phyloP scores from a whole-genome alignment of 495 filamentous ascomycete species.

The Penicillium nucicola region DNA sequence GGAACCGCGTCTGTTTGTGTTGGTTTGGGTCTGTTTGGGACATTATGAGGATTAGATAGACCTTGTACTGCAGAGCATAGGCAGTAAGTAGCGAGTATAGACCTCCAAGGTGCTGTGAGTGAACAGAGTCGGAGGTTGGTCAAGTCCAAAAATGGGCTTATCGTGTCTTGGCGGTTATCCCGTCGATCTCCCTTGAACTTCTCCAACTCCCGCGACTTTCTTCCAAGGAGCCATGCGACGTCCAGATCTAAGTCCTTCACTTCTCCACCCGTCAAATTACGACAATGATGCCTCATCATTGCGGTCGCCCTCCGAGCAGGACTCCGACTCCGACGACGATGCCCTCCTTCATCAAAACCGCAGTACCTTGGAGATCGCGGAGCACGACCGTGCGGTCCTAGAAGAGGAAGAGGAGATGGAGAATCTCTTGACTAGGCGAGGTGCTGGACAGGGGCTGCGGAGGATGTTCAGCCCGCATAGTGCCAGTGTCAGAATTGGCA shows the following conservation, averaged over 20 bases:
- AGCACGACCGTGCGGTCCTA: slow-evolving; percentile 72
- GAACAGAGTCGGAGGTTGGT: too few species aligned
- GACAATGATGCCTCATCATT: slow-evolving; percentile 67
- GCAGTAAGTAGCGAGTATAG: too few species aligned
- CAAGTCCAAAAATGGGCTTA: too few species aligned
- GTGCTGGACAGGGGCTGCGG: slow-evolving; percentile 47
- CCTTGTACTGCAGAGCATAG: too few species aligned
- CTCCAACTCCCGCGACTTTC: slow-evolving; percentile 4
- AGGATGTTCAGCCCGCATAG: slow-evolving; percentile 43
- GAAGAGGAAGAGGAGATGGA: slow-evolving; percentile 88
- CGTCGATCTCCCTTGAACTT: slow-evolving; percentile 6
- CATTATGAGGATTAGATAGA: too few species aligned
- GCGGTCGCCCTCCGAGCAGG: slow-evolving; percentile 65
- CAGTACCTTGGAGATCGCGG: slow-evolving; percentile 66
- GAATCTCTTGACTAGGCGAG: slow-evolving; percentile 59
- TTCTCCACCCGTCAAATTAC: slow-evolving; percentile 62
- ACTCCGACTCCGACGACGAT: slow-evolving; percentile 76
- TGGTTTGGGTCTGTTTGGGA: too few species aligned
- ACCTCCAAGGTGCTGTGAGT: too few species aligned
- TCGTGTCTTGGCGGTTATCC: slow-evolving; percentile 8
- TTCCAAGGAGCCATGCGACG: slow-evolving; percentile 20
- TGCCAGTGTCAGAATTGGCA: slow-evolving; percentile 53
- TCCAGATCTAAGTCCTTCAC: slow-evolving; percentile 29
- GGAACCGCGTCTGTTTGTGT: too few species aligned
- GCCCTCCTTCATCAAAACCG: slow-evolving; percentile 59